Percentiles rank a stretch among this genome's conserved stretches.
Evolutionary conservation across 2,329 filamentous ascomycete genomes (phyloP).

Genomic region (Diplodia scrobiculata): DNA sequence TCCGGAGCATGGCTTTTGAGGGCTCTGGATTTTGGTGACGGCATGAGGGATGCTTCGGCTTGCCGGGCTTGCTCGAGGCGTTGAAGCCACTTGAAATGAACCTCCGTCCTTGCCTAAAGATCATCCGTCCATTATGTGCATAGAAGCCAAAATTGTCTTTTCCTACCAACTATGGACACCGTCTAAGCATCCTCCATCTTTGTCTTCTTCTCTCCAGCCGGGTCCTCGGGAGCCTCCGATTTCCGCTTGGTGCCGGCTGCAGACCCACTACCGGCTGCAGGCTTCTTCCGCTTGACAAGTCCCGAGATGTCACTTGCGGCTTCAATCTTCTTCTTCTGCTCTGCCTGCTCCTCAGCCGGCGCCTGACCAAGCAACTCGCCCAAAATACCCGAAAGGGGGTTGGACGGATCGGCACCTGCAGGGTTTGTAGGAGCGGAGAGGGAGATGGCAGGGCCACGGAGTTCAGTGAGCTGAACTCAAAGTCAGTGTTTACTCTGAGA

Average conservation of each 20-base stretch:
- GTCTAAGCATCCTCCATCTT: slow-evolving; percentile 19
- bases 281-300: slow-evolving; percentile 69
- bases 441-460: slow-evolving; percentile 65
- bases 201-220: slow-evolving; percentile 29
- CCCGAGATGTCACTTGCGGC: slow-evolving; percentile 71
- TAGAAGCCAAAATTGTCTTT: background rate
- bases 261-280: slow-evolving; percentile 15
- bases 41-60: background rate
- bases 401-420: slow-evolving; percentile 52
- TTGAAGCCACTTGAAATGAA: too few relatives aligned
- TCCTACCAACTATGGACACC: background rate
- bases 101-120: background rate
- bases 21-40: too few relatives aligned
- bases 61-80: background rate
- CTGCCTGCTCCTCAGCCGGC: slow-evolving; percentile 61
- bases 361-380: slow-evolving; percentile 66
- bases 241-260: slow-evolving; percentile 21
- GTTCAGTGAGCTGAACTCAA: slow-evolving; percentile 64
- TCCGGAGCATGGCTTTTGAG: background rate
- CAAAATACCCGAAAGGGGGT: slow-evolving; percentile 61
- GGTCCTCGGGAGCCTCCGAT: slow-evolving; percentile 29
- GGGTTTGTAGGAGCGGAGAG: slow-evolving; percentile 58
- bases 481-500: slow-evolving; percentile 30
- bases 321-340: slow-evolving; percentile 72
- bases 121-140: background rate